Base-by-base conservation (phyloP, 208 protist genomes). In the Trypanosoma mega region DNA sequence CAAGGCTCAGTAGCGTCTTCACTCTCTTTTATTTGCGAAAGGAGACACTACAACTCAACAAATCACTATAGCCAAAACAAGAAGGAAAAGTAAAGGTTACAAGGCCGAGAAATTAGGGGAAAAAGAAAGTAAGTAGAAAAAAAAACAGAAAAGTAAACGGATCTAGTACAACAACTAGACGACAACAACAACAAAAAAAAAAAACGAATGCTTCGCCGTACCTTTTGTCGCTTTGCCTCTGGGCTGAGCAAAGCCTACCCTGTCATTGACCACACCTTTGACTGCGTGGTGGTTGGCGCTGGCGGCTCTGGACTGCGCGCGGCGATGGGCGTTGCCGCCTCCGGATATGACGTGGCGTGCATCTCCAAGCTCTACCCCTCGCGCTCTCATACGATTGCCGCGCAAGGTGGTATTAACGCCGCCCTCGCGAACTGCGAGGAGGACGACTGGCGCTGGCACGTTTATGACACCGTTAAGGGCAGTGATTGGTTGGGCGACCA, bases 381-480 rank as follows among this genome's bases (percentile, higher is more conserved):
- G 2, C 90, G 98, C 56, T 99, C 98, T 24, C 98, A 99, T 93
- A 99, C 98, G 16, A 98, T 99, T 34, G 98, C 98, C 9, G 98
- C 98, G 11, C 98, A 99, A 81, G 98, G 98, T 41, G 98, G 98
- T 52, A 98, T 99, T 64, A 99, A 99, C 83, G 98, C 98, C 11
- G 98, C 98, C 1, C 89, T 99, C 7, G 98, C 96, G 41, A 99
- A 99, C 85, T 98, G 98, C 72, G 87, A 90, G 48, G 79, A 97
- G 61, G 98, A 99, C 66, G 98, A 99, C 87, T 99, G 98, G 98
- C 87, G 98, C 31, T 99, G 97, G 94, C 98, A 99, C 68, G 92
- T 97, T 53, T 99, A 99, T 77, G 98, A 99, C 78, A 99, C 98
- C 0, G 97, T 99, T 27, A 99, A 99, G 82, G 98, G 98, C 52